phyloP scores from a whole-genome alignment of 2,329 filamentous ascomycete species.

The Monosporascus sp. region DNA sequence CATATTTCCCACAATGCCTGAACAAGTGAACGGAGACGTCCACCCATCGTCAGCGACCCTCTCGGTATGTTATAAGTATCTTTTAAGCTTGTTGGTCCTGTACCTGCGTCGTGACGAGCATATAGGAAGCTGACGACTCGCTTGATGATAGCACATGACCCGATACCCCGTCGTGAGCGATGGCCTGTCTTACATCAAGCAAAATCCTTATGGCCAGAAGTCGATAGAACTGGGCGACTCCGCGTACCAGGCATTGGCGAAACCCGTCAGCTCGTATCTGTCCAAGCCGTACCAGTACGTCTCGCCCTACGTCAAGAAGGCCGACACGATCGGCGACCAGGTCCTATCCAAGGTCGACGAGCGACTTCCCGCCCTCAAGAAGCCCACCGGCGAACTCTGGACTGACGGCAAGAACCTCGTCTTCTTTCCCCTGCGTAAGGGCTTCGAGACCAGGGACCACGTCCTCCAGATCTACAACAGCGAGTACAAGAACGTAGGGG shows the following conservation, averaged over 20 bases:
- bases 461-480: constrained; percentile 51
- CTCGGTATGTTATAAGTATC: constrained; percentile 20
- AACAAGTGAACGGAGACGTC: constrained; percentile 29
- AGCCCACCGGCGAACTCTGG: constrained; percentile 68
- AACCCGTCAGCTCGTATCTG: constrained; percentile 74
- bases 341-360: constrained; percentile 66
- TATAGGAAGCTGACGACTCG: constrained; percentile 2
- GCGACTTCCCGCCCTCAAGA: constrained; percentile 68
- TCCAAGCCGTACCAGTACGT: constrained; percentile 76
- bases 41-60: constrained; percentile 27
- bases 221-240: constrained; percentile 71
- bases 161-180: constrained; percentile 82
- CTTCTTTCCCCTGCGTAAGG: constrained; percentile 59
- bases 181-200: constrained; percentile 71
- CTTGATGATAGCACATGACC: constrained; percentile 62
- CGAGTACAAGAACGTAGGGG: constrained; percentile 60
- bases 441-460: constrained; percentile 57
- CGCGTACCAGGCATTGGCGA: constrained; percentile 71
- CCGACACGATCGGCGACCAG: constrained; percentile 70
- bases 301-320: constrained; percentile 78
- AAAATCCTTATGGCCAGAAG: constrained; percentile 77
- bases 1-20: constrained; percentile 18
- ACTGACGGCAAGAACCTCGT: constrained; percentile 58
- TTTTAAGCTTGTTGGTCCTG: too few relatives aligned
- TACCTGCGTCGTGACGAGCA: too few relatives aligned